Base-by-base conservation (phyloP, 1,284 basidiomycete genomes). In the Thelephora terrestris region DNA sequence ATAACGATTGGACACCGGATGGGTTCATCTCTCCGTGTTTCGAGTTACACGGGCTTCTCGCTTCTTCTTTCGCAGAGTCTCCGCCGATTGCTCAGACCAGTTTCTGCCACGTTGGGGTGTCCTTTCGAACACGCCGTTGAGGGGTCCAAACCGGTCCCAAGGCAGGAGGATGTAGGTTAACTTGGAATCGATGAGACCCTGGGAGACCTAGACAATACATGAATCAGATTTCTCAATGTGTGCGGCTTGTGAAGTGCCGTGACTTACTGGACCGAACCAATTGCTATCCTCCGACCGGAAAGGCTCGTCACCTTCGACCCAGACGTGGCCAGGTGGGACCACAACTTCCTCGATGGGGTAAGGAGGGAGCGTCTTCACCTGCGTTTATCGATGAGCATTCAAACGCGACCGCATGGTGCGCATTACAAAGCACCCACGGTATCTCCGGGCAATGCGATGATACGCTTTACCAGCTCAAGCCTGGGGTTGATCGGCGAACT, bases 211-310 rank as follows among this genome's bases (percentile, higher is more conserved):
- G 12, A 25, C 40, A 25, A 12, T 4, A n/a, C 38, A 23, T 12
- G 18, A 9, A 42, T 16, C 16, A 21, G 12, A 12, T 23, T 12
- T 42, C 6, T 2, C 25, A 18, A 18, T 20, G 39, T 12, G 18
- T 39, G 5, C 4, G 25, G 25, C 9, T 27, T 27, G 25, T 14
- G 29, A 6, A 18, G 25, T 42, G 16, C 10, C 10, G 17, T 35
- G 14, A 64, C 73, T 50, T 57, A 86, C 84, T 2, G 85, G 79
- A 23, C 85, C 85, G 58, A 84, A 85, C 7, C 68, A 62, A 60
- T 86, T 87, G 64, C 83, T 86, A 58, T 87, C 85, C 50, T 79
- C 71, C 9, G 79, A 83, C 50, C 75, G 71, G 57, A 79, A 82
- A 7, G 73, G 67, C 54, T 81, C 79, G 52, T 85, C 82, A 5